phyloP scores from a whole-genome alignment of 257 asterid genomes.

The Mentha longifolia region DNA sequence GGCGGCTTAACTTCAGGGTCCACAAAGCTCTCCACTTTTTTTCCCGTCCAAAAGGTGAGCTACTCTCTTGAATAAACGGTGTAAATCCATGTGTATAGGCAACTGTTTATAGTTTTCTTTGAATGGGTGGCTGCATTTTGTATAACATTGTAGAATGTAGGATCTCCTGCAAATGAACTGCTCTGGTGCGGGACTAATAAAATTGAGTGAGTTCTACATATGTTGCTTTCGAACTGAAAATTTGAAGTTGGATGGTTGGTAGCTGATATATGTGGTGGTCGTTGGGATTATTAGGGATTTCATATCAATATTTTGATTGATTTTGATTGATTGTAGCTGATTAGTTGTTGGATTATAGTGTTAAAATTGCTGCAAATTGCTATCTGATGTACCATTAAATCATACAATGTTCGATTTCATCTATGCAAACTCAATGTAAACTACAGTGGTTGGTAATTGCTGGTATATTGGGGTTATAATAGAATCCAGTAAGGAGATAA shows the following conservation, averaged over 20 bases:
- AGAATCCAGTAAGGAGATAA: neutral
- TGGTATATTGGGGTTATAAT: neutral
- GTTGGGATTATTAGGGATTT: neutral
- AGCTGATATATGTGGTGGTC: neutral
- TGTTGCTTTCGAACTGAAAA: neutral
- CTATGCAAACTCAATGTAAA: neutral
- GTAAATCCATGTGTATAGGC: neutral
- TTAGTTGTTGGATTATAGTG: neutral
- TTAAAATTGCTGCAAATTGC: neutral
- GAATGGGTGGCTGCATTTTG: neutral
- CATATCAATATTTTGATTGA: neutral
- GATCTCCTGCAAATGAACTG: neutral
- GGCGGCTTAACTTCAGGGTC: constrained; percentile 20
- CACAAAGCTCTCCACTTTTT: constrained; percentile 27
- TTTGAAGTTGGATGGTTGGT: neutral
- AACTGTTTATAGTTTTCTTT: neutral
- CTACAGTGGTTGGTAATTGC: neutral
- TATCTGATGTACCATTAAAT: too few relatives aligned
- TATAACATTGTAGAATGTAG: neutral
- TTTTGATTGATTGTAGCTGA: constrained; percentile 6
- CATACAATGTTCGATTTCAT: neutral
- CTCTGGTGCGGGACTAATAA: neutral
- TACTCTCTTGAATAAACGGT: neutral
- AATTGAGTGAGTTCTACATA: neutral
- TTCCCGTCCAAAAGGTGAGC: constrained; percentile 13